These are phyloP conservation scores for Alternaria infectoria DNA, from an alignment of 2,329 filamentous ascomycete genomes.

Conservation along the genomic window DNA sequence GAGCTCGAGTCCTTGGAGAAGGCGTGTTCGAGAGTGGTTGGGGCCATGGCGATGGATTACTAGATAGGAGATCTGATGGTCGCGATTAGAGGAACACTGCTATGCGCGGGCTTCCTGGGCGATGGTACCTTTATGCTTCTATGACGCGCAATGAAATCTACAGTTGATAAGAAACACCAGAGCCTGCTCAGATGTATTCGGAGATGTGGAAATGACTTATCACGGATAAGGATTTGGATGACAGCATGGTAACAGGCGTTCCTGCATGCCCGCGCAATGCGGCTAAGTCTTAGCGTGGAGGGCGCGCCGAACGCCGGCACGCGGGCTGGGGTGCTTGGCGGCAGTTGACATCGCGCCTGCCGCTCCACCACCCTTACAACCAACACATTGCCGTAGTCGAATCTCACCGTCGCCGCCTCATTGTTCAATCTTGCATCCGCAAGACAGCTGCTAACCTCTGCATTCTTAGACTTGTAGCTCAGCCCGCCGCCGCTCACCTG, in stretches of 20 bases:
- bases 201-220: constrained; percentile 8
- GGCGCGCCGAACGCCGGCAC: not conserved
- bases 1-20: constrained; percentile 60
- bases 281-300: constrained; percentile 16
- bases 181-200: constrained; percentile 27
- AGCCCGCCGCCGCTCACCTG: not conserved
- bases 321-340: not conserved
- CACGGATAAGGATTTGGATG: constrained; percentile 11
- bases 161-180: constrained; percentile 13
- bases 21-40: constrained; percentile 65
- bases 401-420: not conserved
- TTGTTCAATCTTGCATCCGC: not conserved
- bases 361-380: not conserved
- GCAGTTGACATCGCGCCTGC: constrained; percentile 4
- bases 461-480: not conserved
- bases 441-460: not conserved
- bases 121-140: constrained; percentile 7
- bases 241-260: constrained; percentile 16
- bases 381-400: not conserved
- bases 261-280: constrained; percentile 20
- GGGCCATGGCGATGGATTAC: constrained; percentile 51
- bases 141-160: constrained; percentile 15
- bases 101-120: not conserved
- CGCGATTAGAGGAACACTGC: constrained; percentile 9
- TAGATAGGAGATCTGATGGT: constrained; percentile 16